Conservation (phyloP, 176 grass and related monocot genomes). For the Carex parvula region DNA sequence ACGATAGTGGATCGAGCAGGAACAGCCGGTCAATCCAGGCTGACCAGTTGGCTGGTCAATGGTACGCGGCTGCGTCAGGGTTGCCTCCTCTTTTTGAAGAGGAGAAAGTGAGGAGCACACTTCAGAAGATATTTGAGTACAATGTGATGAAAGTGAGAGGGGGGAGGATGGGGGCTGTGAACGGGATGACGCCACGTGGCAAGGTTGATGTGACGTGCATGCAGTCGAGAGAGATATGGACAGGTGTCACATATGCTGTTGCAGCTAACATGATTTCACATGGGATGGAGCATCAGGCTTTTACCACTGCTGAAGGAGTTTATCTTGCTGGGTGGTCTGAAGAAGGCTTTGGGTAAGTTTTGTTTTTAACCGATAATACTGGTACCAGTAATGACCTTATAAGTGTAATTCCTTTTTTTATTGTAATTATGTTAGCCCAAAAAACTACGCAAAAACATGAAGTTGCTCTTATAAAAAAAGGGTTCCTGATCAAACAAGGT, state of each 20-base stretch:
- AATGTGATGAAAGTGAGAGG: conserved; percentile 98
- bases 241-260: conserved; percentile 84
- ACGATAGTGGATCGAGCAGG: conserved; percentile 72
- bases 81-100: conserved; percentile 75
- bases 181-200: conserved; percentile 89
- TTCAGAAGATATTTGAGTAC: conserved; percentile 95
- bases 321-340: conserved; percentile 84
- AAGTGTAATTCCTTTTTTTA: neutral
- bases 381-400: neutral
- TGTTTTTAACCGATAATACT: neutral
- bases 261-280: conserved; percentile 89
- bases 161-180: conserved; percentile 76
- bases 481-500: neutral
- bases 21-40: conserved; percentile 92
- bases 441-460: neutral
- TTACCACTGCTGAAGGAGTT: conserved; percentile 78
- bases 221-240: conserved; percentile 99
- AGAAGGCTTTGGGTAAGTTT: conserved; percentile 84
- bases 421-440: neutral
- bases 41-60: conserved; percentile 89
- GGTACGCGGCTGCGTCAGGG: conserved; percentile 79
- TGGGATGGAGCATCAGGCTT: conserved; percentile 95
- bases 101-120: conserved; percentile 53
- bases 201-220: conserved; percentile 86
- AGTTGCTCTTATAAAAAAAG: neutral